Evolutionary conservation across 257 asterid genomes (phyloP), one percentile per base, ranked within the genome.

Genomic region (Voacanga thouarsii): DNA sequence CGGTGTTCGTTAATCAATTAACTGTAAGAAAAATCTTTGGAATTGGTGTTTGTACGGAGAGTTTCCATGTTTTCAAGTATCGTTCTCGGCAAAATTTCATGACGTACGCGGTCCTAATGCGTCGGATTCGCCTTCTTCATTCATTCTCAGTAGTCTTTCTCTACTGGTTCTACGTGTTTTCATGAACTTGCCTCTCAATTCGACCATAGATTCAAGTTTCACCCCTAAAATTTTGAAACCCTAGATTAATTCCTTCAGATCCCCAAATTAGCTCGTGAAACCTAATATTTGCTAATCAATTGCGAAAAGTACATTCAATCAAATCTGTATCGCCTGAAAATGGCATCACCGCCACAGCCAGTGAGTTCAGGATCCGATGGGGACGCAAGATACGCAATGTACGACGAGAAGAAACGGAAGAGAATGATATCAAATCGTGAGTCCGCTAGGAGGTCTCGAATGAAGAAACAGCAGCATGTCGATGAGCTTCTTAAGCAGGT

Each of bases 91-190:
- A 83, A 26, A 49, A 73, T 83, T 86, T 74, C 74, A 89, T 94
- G 96, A 88, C 84, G 9, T 24, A 37, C 65, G 71, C 80, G 15
- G 70, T 83, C 66, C 84, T 78, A 19, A 83, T 92, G 89, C 96
- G 91, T 63, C 82, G 96, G 11, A 82, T 92, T 75, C 89, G 96
- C 80, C 79, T 92, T 43, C 91, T 92, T 15, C 98, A 94, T 79
- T 94, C 98, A 3, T 94, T 92, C 82, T 94, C 98, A 12, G 98
- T 94, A 24, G 97, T 94, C 10, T 94, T 90, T 78, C 93, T 94
- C 45, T 87, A 92, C 87, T 90, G 97, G 97, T 94, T 94, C 82
- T 90, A 94, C 19, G 92, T 89, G 64, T 89, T 92, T 80, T 94
- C 98, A 88, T 91, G 92, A 89, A 88, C 79, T 81, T 81, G 80